phyloP scores from a whole-genome alignment of 1,284 basidiomycete species.

The Leccinum fallax region DNA sequence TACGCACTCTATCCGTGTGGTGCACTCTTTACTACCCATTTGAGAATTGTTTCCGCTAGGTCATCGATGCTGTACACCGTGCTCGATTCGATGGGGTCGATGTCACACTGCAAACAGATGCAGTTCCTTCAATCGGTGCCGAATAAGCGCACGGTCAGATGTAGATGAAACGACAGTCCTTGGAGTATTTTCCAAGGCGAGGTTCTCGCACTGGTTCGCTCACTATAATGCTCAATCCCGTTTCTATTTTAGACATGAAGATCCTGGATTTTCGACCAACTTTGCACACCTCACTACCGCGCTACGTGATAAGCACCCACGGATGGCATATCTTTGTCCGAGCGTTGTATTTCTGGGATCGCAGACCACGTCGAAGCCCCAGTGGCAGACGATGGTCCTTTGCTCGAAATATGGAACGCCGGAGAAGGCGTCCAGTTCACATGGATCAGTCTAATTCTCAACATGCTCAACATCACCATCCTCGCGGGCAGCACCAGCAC shows the following conservation, averaged over 20 bases:
- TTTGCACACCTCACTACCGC: too few species aligned
- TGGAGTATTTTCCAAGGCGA: neutral
- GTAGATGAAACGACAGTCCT: neutral
- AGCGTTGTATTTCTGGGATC: too few species aligned
- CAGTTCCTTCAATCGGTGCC: neutral
- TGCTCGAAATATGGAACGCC: neutral
- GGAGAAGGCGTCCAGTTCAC: constrained; percentile 17
- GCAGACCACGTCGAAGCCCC: neutral
- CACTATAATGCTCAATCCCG: neutral
- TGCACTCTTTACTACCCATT: too few species aligned
- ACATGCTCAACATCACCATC: constrained; percentile 37
- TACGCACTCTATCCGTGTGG: too few species aligned
- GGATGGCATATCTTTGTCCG: too few species aligned
- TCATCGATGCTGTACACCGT: neutral
- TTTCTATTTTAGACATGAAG: neutral
- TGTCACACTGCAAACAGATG: neutral
- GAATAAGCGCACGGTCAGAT: neutral
- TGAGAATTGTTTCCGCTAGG: too few species aligned
- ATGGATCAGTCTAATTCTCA: constrained; percentile 29
- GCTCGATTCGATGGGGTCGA: neutral
- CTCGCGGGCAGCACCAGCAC: constrained; percentile 29
- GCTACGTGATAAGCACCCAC: too few species aligned
- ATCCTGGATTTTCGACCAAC: neutral
- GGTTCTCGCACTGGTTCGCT: neutral
- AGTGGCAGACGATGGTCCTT: neutral